Conservation (phyloP, 2,329 filamentous ascomycete species). For the Cephalotrichum gorgonifer region DNA sequence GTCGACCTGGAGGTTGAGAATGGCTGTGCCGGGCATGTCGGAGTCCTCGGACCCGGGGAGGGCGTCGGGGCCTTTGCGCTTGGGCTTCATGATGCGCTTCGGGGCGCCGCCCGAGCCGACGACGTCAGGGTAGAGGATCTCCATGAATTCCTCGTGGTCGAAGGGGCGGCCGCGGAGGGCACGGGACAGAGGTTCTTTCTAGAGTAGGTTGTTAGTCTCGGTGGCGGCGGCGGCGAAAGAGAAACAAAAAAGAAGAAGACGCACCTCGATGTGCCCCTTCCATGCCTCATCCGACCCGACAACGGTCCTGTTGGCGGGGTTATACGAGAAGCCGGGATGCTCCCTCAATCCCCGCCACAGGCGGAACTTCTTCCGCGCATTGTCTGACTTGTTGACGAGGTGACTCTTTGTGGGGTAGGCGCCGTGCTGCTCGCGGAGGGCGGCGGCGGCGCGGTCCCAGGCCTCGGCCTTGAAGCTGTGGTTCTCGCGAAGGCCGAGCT, state of each 20-base stretch:
- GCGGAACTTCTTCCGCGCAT: slow-evolving; percentile 52
- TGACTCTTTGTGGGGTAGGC: slow-evolving; percentile 51
- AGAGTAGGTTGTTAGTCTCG: not conserved
- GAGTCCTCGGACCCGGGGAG: slow-evolving; percentile 30
- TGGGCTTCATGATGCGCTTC: slow-evolving; percentile 46
- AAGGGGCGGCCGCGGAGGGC: slow-evolving; percentile 47
- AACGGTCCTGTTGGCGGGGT: slow-evolving; percentile 37
- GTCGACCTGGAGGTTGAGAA: slow-evolving; percentile 33
- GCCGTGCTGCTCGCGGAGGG: slow-evolving; percentile 42
- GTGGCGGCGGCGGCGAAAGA: too few relatives aligned
- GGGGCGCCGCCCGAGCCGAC: slow-evolving; percentile 49
- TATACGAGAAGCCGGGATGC: slow-evolving; percentile 46
- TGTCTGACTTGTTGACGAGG: slow-evolving; percentile 54
- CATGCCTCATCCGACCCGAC: slow-evolving; percentile 47
- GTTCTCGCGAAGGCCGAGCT: slow-evolving; percentile 43
- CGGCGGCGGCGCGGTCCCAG: slow-evolving; percentile 46
- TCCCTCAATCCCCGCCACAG: slow-evolving; percentile 49
- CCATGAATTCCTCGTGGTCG: slow-evolving; percentile 51
- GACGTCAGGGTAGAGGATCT: slow-evolving; percentile 49
- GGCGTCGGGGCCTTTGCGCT: slow-evolving; percentile 36
- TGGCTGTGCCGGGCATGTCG: slow-evolving; percentile 35
- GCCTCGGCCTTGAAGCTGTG: slow-evolving; percentile 53
- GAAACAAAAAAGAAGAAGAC: slow-evolving; percentile 10
- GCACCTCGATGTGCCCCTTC: slow-evolving; percentile 45
- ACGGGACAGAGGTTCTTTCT: slow-evolving; percentile 49